Percentiles rank a stretch among this genome's conserved stretches.
These are phyloP conservation scores for Papiliotrema nemorosa DNA, from an alignment of 1,284 basidiomycete species.

Conservation along the genomic window DNA sequence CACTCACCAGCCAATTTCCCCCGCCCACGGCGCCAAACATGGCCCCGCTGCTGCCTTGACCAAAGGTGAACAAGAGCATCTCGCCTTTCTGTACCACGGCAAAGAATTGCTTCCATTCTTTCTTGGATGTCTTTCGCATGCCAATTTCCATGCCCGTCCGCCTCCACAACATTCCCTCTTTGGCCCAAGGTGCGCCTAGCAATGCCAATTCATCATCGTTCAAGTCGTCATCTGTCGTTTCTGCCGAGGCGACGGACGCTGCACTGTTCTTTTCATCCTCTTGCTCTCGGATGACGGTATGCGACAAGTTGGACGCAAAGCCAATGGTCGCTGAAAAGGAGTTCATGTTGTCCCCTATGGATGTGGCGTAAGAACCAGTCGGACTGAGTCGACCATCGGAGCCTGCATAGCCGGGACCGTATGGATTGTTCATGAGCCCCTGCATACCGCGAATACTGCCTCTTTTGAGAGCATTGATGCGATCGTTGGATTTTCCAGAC, in stretches of 20 bases:
- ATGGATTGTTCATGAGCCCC: slow-evolving; percentile 58
- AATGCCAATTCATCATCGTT: slow-evolving; percentile 91
- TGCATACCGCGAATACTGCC: slow-evolving; percentile 84
- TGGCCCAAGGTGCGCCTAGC: slow-evolving; percentile 95
- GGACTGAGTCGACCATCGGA: slow-evolving; percentile 81
- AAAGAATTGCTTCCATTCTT: slow-evolving; percentile 84
- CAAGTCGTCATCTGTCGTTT: slow-evolving; percentile 53
- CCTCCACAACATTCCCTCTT: slow-evolving; percentile 93
- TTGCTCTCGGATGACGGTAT: slow-evolving; percentile 92
- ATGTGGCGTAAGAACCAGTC: slow-evolving; percentile 80
- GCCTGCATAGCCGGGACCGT: slow-evolving; percentile 29
- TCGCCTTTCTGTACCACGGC: slow-evolving; percentile 92
- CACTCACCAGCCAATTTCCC: slow-evolving; percentile 89
- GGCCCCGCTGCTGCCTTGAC: slow-evolving; percentile 54
- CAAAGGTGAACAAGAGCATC: slow-evolving; percentile 91
- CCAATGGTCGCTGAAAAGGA: slow-evolving; percentile 79
- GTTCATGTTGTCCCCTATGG: slow-evolving; percentile 62
- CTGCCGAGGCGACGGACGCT: slow-evolving; percentile 58
- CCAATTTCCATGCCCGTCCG: slow-evolving; percentile 58
- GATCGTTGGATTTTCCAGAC: slow-evolving; percentile 19
- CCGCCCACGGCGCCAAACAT: slow-evolving; percentile 69
- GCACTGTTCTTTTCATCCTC: slow-evolving; percentile 81
- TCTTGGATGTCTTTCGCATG: slow-evolving; percentile 59
- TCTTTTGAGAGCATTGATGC: slow-evolving; percentile 74
- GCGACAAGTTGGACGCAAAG: slow-evolving; percentile 91